Evolutionary conservation across 1,284 basidiomycete genomes (phyloP).

Genomic region (Butyriboletus regius): DNA sequence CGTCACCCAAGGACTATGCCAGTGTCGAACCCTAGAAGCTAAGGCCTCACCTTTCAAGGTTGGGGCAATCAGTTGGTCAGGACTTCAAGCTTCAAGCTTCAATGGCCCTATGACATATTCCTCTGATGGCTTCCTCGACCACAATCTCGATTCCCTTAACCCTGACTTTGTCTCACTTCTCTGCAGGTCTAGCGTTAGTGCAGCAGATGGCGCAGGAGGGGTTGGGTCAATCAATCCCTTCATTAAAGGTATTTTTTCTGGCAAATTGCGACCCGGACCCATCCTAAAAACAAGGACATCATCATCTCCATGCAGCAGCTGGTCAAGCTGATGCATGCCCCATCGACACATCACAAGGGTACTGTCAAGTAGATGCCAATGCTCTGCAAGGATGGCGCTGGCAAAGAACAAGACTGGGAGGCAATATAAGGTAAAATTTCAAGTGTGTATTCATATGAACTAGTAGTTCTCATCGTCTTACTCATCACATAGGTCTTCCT

Average conservation of each 20-base stretch:
- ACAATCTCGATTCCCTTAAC: conserved; percentile 83
- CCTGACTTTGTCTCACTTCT: conserved; percentile 89
- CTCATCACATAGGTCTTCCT: no score
- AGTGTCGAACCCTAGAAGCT: no score
- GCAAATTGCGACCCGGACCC: conserved; percentile 80
- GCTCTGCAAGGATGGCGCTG: conserved; percentile 46
- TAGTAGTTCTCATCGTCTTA: no score
- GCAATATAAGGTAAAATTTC: no score
- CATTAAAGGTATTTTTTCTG: conserved; percentile 81
- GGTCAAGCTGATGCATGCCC: conserved; percentile 86
- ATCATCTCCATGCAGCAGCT: conserved; percentile 90
- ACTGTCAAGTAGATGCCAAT: conserved; percentile 59
- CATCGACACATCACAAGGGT: conserved; percentile 76
- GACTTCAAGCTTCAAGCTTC: conserved; percentile 91
- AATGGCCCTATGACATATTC: conserved; percentile 89
- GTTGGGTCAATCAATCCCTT: conserved; percentile 83
- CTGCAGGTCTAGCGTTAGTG: conserved; percentile 47
- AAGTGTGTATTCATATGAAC: no score
- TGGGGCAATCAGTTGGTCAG: conserved; percentile 66
- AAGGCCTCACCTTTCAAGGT: conserved; percentile 68
- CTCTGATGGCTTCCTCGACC: conserved; percentile 79
- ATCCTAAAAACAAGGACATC: conserved; percentile 87
- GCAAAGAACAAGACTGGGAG: conserved; percentile 48
- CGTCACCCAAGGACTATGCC: no score
- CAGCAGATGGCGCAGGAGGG: conserved; percentile 48